Evolutionary conservation across 1,284 basidiomycete genomes (phyloP).

Genomic region (Anthracocystis setariae): DNA sequence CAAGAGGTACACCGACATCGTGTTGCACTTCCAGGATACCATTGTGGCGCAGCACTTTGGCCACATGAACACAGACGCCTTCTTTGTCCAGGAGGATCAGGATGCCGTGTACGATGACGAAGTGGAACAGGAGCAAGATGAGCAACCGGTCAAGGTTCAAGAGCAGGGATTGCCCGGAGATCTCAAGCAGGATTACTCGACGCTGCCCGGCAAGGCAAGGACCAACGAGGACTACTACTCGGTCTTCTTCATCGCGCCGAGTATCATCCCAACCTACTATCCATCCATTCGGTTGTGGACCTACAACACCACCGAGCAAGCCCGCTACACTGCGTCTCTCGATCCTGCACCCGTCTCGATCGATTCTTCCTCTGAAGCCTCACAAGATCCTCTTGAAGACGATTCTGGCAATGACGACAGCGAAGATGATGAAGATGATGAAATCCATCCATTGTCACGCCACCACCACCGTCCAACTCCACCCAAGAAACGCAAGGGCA

Average conservation of each 20-base stretch:
- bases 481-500: constrained; percentile 70
- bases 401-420: constrained; percentile 43
- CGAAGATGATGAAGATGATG: constrained; percentile 49
- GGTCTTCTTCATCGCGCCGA: constrained; percentile 58
- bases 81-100: constrained; percentile 62
- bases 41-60: constrained; percentile 89
- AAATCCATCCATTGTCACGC: constrained; percentile 20
- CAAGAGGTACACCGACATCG: constrained; percentile 79
- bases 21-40: constrained; percentile 86
- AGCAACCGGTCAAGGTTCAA: not conserved
- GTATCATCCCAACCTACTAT: constrained; percentile 85
- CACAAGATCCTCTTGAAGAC: constrained; percentile 28
- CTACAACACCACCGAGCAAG: constrained; percentile 64
- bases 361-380: constrained; percentile 16
- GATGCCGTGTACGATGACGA: constrained; percentile 26
- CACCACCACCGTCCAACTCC: constrained; percentile 48
- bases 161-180: constrained; percentile 48
- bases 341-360: not conserved
- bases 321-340: constrained; percentile 9
- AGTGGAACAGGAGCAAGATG: not conserved
- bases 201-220: constrained; percentile 53
- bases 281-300: constrained; percentile 83
- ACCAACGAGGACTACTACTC: constrained; percentile 60
- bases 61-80: constrained; percentile 70
- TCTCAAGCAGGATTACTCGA: constrained; percentile 62